These are phyloP conservation scores for Bassia scoparia DNA, from an alignment of 148 eudicot genomes.

Conservation along the genomic window DNA sequence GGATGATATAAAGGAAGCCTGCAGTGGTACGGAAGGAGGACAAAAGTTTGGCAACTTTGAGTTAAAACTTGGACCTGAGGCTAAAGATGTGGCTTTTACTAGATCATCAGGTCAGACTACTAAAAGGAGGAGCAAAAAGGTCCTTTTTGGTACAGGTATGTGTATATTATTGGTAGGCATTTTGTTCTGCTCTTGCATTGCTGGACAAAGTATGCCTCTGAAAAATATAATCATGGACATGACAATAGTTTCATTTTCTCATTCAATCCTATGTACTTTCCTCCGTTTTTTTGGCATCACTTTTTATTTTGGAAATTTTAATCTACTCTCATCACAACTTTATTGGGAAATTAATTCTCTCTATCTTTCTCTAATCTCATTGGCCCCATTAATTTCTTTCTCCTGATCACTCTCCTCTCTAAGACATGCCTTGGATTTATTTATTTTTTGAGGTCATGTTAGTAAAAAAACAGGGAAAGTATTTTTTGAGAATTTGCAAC, in stretches of 20 bases:
- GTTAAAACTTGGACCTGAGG: slow-evolving; percentile 45
- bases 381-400: too few species aligned
- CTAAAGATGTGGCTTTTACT: slow-evolving; percentile 37
- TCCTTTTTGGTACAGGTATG: slow-evolving; percentile 71
- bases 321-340: too few species aligned
- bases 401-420: too few species aligned
- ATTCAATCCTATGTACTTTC: neutral
- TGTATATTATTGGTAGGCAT: neutral
- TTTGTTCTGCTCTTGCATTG: neutral
- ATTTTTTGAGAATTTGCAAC: too few species aligned
- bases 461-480: too few species aligned
- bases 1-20: slow-evolving; percentile 88
- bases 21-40: slow-evolving; percentile 93
- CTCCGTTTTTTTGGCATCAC: too few species aligned
- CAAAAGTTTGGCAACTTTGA: slow-evolving; percentile 47
- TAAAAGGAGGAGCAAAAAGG: slow-evolving; percentile 84
- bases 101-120: slow-evolving; percentile 50
- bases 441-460: too few species aligned
- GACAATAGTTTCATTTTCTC: neutral
- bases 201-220: neutral
- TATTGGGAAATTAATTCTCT: too few species aligned
- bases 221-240: neutral
- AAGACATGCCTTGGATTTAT: too few species aligned
- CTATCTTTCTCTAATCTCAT: too few species aligned
- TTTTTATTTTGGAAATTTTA: too few species aligned